A percentile compares a stretch with the other conserved stretches of the same genome.
These are phyloP conservation scores for Bonia amplexicaulis DNA, from an alignment of 176 grass and related monocot genomes.

Conservation along the genomic window DNA sequence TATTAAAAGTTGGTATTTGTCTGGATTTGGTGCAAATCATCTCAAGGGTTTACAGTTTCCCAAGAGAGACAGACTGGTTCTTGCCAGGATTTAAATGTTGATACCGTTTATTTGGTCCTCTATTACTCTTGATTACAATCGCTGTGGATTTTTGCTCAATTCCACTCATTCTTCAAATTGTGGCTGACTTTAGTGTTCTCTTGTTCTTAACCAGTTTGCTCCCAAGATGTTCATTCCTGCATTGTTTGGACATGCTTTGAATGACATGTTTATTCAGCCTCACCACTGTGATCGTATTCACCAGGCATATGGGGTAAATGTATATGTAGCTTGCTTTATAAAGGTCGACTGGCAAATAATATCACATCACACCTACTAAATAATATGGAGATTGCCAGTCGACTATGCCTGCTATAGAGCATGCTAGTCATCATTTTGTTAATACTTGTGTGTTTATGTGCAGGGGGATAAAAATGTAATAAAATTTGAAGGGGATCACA, in stretches of 20 bases:
- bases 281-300: slow-evolving; percentile 88
- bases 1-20: neutral
- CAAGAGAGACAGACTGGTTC: slow-evolving; percentile 1
- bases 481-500: slow-evolving; percentile 98
- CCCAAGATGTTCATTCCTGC: slow-evolving; percentile 84
- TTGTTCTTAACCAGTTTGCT: slow-evolving; percentile 62
- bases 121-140: neutral
- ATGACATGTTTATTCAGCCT: slow-evolving; percentile 93
- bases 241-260: slow-evolving; percentile 81
- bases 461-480: slow-evolving; percentile 88
- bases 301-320: slow-evolving; percentile 75
- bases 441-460: slow-evolving; percentile 22
- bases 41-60: neutral
- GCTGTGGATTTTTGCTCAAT: slow-evolving; percentile 13
- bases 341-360: slow-evolving; percentile 21
- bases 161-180: neutral
- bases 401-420: neutral
- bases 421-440: slow-evolving; percentile 15
- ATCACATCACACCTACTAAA: neutral
- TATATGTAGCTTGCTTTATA: slow-evolving; percentile 10
- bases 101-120: neutral
- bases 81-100: neutral
- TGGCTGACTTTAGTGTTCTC: slow-evolving; percentile 15
- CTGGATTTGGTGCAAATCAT: neutral
- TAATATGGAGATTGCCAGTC: neutral